Conservation (phyloP, 2,329 filamentous ascomycete species). For the Pyrenophora tritici-repentis region DNA sequence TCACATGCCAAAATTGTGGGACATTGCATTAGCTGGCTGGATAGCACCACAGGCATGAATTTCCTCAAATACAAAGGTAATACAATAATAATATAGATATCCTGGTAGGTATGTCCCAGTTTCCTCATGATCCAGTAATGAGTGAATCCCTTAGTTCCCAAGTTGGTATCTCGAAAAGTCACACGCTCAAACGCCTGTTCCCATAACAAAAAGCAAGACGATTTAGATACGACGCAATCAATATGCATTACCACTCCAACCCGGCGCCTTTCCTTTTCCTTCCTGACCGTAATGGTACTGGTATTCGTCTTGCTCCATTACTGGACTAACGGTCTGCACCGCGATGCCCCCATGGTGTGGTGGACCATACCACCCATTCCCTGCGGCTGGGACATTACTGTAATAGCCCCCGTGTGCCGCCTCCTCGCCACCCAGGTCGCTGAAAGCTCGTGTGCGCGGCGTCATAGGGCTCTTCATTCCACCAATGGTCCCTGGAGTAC, state of each 20-base stretch:
- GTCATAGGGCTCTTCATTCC: slow-evolving; percentile 41
- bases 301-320: slow-evolving; percentile 29
- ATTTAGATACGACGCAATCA: not conserved
- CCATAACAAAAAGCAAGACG: slow-evolving; percentile 2
- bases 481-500: slow-evolving; percentile 39
- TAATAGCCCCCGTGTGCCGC: slow-evolving; percentile 18
- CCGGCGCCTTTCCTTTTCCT: slow-evolving; percentile 21
- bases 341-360: slow-evolving; percentile 13
- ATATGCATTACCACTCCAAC: slow-evolving; percentile 17
- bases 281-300: slow-evolving; percentile 24
- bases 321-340: slow-evolving; percentile 24
- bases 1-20: slow-evolving; percentile 1
- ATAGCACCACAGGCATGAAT: too few relatives aligned
- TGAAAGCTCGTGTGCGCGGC: slow-evolving; percentile 43
- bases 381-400: slow-evolving; percentile 9
- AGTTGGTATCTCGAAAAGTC: slow-evolving; percentile 23
- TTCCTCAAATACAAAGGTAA: not conserved
- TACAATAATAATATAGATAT: not conserved
- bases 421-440: slow-evolving; percentile 29
- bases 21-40: too few relatives aligned
- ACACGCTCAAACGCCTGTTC: slow-evolving; percentile 25
- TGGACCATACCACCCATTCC: slow-evolving; percentile 18
- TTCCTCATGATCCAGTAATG: slow-evolving; percentile 12
- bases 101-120: not conserved
- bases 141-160: slow-evolving; percentile 15